Evolutionary conservation across 495 filamentous ascomycete genomes (phyloP), one percentile per base, ranked within the genome.

Genomic region (Aspergillus indologenus): DNA sequence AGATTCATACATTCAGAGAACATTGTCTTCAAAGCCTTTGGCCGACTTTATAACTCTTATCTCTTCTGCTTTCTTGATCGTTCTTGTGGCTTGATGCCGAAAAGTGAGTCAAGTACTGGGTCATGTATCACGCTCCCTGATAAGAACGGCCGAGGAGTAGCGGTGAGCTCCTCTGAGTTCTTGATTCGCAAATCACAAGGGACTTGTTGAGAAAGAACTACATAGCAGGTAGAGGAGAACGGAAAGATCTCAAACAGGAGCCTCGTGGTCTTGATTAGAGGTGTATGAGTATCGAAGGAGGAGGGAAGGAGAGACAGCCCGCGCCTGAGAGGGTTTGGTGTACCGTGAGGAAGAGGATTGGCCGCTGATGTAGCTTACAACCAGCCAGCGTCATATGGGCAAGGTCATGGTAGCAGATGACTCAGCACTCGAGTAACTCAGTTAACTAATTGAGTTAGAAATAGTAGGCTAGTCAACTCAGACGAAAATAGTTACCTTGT

Each of bases 1-100:
- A 21, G 60, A 29, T 40, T 81, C 92, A 79, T 83, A 96, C 92
- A 97, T 88, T 96, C 93, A 34, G 93, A 98, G 76, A 98, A 98
- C 93, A 98, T 98, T 14, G 51, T 46, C 12, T 51, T 40, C 34
- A 7, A 8, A 14, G 7, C n/a, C n/a, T 31, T 51, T 18, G 17
- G 24, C 17, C 11, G 17, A 18, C 9, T n/a, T 21, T 31, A 5
- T 14, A 18, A 1, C 22, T 22, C 18, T 20, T 23, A 5, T 21
- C 19, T 22, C 18, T 22, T 47, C 7, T 22, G 19, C 0, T 47
- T 21, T 47, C 19, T 18, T 8, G 19, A 12, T 47, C 17, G 1
- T 47, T 31, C 24, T 51, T 51, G 23, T 51, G 7, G 3, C 17
- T 51, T 31, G 3, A 11, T 11, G 2, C 34, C 34, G 26, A 40